Percentiles rank a stretch among this genome's conserved stretches.
phyloP scores from a whole-genome alignment of 768 basidiomycete species.

The Boletus fagicola region DNA sequence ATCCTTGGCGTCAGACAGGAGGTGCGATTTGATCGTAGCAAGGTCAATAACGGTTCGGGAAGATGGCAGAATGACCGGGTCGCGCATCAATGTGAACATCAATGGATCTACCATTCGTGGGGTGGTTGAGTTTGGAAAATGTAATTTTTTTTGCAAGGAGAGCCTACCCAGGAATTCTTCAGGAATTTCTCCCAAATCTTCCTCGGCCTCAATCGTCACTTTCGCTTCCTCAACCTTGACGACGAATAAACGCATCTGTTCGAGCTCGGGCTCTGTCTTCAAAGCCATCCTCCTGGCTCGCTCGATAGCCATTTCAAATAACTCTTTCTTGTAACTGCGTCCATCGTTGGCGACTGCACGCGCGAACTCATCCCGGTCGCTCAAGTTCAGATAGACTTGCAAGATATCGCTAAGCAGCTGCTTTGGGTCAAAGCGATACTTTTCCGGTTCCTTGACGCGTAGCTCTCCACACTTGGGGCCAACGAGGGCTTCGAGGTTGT shows the following conservation, averaged over 20 bases:
- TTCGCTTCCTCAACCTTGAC: conserved; percentile 82
- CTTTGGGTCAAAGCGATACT: conserved; percentile 85
- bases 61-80: conserved; percentile 88
- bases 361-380: conserved; percentile 74
- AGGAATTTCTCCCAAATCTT: conserved; percentile 88
- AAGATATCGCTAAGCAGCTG: conserved; percentile 81
- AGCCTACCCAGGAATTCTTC: conserved; percentile 89
- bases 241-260: conserved; percentile 66
- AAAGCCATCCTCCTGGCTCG: conserved; percentile 61
- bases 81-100: conserved; percentile 91
- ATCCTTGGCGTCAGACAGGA: conserved; percentile 88
- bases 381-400: conserved; percentile 87
- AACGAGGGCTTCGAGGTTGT: conserved; percentile 85
- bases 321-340: conserved; percentile 78
- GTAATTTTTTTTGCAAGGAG: not conserved
- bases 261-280: conserved; percentile 77
- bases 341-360: conserved; percentile 91
- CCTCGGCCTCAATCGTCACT: conserved; percentile 79
- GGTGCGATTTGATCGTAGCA: conserved; percentile 90
- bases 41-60: conserved; percentile 80
- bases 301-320: conserved; percentile 77
- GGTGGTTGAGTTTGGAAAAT: not conserved
- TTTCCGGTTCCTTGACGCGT: conserved; percentile 80
- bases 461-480: conserved; percentile 89
- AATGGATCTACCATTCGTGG: conserved; percentile 63